Conservation (phyloP, 1,284 basidiomycete genomes). For the Moesziomyces parantarcticus region DNA sequence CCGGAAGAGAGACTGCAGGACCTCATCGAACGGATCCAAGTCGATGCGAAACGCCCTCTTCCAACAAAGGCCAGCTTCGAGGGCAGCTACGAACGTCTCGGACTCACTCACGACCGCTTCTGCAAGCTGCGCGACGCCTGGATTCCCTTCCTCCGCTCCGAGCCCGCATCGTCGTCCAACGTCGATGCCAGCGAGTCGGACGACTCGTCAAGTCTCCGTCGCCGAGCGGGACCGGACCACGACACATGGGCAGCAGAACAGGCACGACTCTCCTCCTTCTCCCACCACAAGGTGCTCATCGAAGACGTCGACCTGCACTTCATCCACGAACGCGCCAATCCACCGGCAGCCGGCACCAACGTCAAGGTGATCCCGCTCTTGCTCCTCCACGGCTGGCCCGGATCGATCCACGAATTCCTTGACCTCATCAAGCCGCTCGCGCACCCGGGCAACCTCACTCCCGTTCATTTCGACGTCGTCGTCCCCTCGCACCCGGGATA, state of each 20-base stretch:
- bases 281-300: constrained; percentile 51
- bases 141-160: constrained; percentile 36
- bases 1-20: constrained; percentile 19
- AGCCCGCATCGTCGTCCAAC: constrained; percentile 7
- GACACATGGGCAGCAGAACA: constrained; percentile 54
- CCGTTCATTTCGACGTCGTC: constrained; percentile 61
- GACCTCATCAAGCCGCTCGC: constrained; percentile 62
- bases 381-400: constrained; percentile 67
- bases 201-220: constrained; percentile 10
- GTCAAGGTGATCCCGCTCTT: constrained; percentile 65
- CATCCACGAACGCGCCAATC: constrained; percentile 58
- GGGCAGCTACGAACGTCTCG: constrained; percentile 40
- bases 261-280: constrained; percentile 43
- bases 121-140: constrained; percentile 39
- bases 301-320: constrained; percentile 63
- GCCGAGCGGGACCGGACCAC: constrained; percentile 45
- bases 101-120: constrained; percentile 46
- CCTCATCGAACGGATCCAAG: constrained; percentile 31
- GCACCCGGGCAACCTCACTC: constrained; percentile 45
- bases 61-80: constrained; percentile 39
- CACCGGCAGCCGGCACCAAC: constrained; percentile 9
- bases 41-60: constrained; percentile 19
- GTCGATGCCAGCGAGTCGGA: constrained; percentile 15
- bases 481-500: constrained; percentile 66
- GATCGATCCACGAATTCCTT: constrained; percentile 61